Base-by-base conservation (phyloP, 2,329 filamentous ascomycete genomes). In the Exophiala sp. region DNA sequence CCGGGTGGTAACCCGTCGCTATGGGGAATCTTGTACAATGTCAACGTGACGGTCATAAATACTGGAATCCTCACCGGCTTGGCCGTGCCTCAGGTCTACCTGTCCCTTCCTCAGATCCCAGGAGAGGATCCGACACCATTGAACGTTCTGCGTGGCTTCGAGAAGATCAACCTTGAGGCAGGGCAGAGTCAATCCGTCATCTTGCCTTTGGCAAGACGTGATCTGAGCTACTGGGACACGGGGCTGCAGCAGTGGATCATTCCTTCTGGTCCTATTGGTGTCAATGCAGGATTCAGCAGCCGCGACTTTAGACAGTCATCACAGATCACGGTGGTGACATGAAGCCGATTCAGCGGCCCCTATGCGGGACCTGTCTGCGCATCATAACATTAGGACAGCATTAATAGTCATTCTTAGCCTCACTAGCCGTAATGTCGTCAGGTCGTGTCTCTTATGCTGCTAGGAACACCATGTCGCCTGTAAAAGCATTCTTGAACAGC, bases 1-100 rank as follows among this genome's bases (percentile, higher is more conserved):
- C 68, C 77, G 67, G 80, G 81, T 46, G 82, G 82, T 1, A 77
- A 81, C 62, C 66, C 75, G 1, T 77, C 78, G 16, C 74, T 85
- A 20, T 84, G 77, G 74, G 72, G 77, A 6, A 69, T 68, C 6
- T 61, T 84, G n/a, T 75, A 72, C 75, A 83, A 77, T 9, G 81
- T 88, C 14, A 81, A 81, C 0, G 85, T 83, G 0, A 83, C 80
- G 12, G 78, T 94, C 58, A 85, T 78, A 61, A 94, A 95, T 76
- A 88, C 81, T 2, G 89, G 89, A 33, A 65, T 70, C 0, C 62
- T 83, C 0, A 75, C 70, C 1, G 87, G 87, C 24, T 86, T 89
- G 38, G 87, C 89, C 66, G 79, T 94, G 1, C 78, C 85, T 0
- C 89, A 94, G 75, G 72, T 91, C 11, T 80, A 62, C 35, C 45